Evolutionary conservation across 2,329 filamentous ascomycete genomes (phyloP), one percentile per base, ranked within the genome.

Genomic region (Cercospora sp.): DNA sequence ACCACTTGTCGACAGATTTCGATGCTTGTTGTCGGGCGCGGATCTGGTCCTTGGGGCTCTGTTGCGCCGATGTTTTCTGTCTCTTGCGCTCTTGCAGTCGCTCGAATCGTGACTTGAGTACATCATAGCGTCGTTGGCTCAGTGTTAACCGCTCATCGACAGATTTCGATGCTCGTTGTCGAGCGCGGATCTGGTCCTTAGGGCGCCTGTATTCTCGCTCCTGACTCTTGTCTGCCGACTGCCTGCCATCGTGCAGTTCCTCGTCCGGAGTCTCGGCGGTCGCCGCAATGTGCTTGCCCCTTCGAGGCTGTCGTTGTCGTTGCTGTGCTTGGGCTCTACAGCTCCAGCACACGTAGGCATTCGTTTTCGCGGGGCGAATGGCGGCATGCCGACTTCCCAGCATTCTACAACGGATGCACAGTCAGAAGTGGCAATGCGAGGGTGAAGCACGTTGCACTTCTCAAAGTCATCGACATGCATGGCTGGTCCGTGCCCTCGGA

Each of bases 321-420:
- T 30, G 32, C 51, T 58, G 28, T 28, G 53, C 53, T 30, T 21
- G 63, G 10, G 70, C 24, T 16, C 73, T 67, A 66, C 74, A 76
- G 65, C 72, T 66, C 40, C 74, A 65, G 57, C 74, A 76, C 13
- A 76, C 69, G 43, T 74, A 72, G 45, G 71, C 66, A 12, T 43
- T 63, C 32, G 67, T 67, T 12, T 66, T 66, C 26, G 68, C 67
- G 26, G 67, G 63, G 53, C 63, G 51, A 9, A 51, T 37, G 24
- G 66, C 61, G 60, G 64, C 66, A 49, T 71, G 34, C 53, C 69
- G 43, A n/a, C 65, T 68, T 53, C 66, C 66, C 63, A 72, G 68
- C 71, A 72, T 71, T 43, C 37, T 43, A 43, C 16, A 3, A n/a
- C 16, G 37, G 37, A 8, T 43, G 37, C 37, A n/a, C 37, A 43